phyloP scores from a whole-genome alignment of 805 yeast species.

The Metschnikowia picachoensis region DNA sequence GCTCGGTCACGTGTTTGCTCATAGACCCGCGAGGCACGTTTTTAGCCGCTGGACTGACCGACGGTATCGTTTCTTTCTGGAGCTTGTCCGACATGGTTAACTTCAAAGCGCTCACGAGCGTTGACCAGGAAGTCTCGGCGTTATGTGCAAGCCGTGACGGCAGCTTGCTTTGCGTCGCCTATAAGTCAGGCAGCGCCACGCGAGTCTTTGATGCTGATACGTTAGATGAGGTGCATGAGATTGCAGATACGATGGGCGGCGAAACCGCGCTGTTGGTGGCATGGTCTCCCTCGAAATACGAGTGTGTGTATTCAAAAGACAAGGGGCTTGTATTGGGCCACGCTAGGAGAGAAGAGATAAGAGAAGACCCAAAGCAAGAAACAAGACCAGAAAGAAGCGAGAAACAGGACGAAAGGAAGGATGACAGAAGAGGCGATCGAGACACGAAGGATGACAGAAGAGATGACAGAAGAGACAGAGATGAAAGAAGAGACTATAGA shows the following conservation, averaged over 20 bases:
- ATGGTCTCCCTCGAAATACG: slow-evolving; percentile 36
- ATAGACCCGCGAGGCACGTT: slow-evolving; percentile 52
- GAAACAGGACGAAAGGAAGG: not conserved
- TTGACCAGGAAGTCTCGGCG: slow-evolving; percentile 42
- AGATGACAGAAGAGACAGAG: not conserved
- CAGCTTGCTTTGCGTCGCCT: slow-evolving; percentile 40
- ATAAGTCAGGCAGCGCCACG: slow-evolving; percentile 39
- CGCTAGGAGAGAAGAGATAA: not conserved
- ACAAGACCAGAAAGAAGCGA: not conserved
- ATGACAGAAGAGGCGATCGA: not conserved
- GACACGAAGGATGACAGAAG: not conserved
- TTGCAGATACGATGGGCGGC: slow-evolving; percentile 9
- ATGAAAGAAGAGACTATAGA: too few relatives aligned
- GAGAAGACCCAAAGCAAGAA: not conserved
- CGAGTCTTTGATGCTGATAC: slow-evolving; percentile 36
- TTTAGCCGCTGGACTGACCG: slow-evolving; percentile 53
- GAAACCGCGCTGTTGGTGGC: slow-evolving; percentile 12
- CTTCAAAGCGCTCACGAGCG: slow-evolving; percentile 32
- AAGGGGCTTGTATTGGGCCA: slow-evolving; percentile 25
- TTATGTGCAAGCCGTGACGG: slow-evolving; percentile 46
- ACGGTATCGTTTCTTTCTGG: slow-evolving; percentile 55
- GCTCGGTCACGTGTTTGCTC: slow-evolving; percentile 43
- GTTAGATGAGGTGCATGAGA: slow-evolving; percentile 27
- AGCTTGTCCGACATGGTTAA: slow-evolving; percentile 35
- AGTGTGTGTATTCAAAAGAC: slow-evolving; percentile 29